These are phyloP conservation scores for Juglanconis oblonga DNA, from an alignment of 2,329 filamentous ascomycete species.

Conservation along the genomic window DNA sequence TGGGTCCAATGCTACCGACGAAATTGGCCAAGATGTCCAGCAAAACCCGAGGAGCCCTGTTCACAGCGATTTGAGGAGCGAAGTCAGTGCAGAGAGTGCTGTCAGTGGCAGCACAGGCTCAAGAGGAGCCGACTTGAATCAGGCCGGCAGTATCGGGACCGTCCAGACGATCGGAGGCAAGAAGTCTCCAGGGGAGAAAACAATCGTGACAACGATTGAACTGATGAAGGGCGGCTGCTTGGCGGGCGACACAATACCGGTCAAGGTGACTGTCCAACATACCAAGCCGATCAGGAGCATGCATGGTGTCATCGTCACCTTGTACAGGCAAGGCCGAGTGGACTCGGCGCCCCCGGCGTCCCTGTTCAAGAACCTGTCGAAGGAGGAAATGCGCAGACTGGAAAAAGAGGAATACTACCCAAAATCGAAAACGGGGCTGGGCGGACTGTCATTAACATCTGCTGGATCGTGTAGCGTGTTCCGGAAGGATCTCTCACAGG, in stretches of 20 bases:
- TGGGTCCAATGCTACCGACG: constrained; percentile 38
- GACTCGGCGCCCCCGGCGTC: constrained; percentile 65
- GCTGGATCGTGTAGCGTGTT: constrained; percentile 89
- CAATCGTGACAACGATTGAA: constrained; percentile 83
- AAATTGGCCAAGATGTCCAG: constrained; percentile 34
- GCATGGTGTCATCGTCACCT: constrained; percentile 86
- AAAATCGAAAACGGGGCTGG: constrained; percentile 80
- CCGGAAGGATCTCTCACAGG: constrained; percentile 88
- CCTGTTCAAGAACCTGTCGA: constrained; percentile 50
- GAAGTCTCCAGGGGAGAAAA: constrained; percentile 60
- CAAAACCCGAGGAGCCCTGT: constrained; percentile 39
- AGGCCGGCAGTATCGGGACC: constrained; percentile 45
- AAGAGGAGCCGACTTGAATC: constrained; percentile 38
- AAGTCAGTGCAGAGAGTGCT: constrained; percentile 68
- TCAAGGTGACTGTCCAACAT: constrained; percentile 81
- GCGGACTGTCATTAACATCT: constrained; percentile 81
- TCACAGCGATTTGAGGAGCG: constrained; percentile 60
- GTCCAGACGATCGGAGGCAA: constrained; percentile 34
- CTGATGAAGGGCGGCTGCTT: constrained; percentile 79
- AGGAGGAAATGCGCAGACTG: constrained; percentile 63
- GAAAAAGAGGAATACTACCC: constrained; percentile 85
- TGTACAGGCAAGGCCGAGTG: constrained; percentile 88
- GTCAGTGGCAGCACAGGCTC: constrained; percentile 63
- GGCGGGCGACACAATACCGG: constrained; percentile 76
- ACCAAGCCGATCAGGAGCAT: constrained; percentile 87